Evolutionary conservation across 805 yeast species (phyloP), one percentile per base, ranked within the genome.

Genomic region (Teunomyces pallodes): DNA sequence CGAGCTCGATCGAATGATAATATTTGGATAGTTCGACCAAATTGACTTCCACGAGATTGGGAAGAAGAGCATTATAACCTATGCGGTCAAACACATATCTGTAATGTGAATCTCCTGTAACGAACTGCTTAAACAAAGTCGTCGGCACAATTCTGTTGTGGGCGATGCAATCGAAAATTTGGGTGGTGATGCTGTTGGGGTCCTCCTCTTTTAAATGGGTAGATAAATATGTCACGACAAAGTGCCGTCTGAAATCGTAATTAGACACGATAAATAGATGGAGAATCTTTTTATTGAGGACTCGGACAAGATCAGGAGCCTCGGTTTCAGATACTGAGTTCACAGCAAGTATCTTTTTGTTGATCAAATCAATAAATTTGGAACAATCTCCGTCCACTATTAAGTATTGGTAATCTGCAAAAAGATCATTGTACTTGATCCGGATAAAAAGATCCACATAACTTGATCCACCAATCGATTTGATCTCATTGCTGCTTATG

Each of bases 181-280:
- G 40, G 5, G 13, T n/a, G 9, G 27, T 3, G 5, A 28, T 9
- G 28, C 12, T 9, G 35, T 16, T 26, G 26, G 35, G 41, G 3
- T 49, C 43, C 1, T n/a, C 9, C 9, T 39, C 42, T 3, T 32
- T 13, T 9, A 39, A 28, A 24, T 24, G 14, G 16, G 43, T 35
- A 17, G 30, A 30, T 41, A 64, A 50, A 48, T 57, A 66, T 24
- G 47, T 52, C 13, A 55, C 39, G 9, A 69, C 55, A 24, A 62
- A 62, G 24, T 51, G 46, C 42, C 61, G 67, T 40, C 74, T 57
- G 47, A 65, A 70, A 50, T 71, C 75, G 29, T 65, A 58, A 33
- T 64, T 65, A 14, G 70, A 59, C 5, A 70, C 51, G n/a, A 71
- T 43, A 42, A 60, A 59, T 29, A 60, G 59, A 26, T 67, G 64